phyloP scores from a whole-genome alignment of 495 filamentous ascomycete genomes.

The Lophiostoma macrostomum region DNA sequence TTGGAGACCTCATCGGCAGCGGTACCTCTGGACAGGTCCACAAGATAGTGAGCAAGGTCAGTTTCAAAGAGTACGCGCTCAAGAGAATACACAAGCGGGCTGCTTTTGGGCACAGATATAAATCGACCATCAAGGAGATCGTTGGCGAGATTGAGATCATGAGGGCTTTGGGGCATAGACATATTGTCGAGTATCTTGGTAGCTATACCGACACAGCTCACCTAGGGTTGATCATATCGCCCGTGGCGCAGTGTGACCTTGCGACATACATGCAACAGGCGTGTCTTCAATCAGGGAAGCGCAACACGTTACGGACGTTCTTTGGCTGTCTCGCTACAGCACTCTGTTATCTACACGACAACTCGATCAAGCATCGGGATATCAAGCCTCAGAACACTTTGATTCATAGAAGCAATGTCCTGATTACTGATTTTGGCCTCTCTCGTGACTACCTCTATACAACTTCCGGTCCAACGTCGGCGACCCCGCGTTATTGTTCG shows the following conservation, averaged over 20 bases:
- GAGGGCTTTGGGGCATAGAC: constrained; percentile 24
- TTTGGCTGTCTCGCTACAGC: no score
- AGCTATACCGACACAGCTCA: constrained; percentile 41
- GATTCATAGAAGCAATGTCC: no score
- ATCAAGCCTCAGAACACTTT: no score
- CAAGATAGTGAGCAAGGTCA: constrained; percentile 23
- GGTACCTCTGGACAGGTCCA: constrained; percentile 30
- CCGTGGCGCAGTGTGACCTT: constrained; percentile 40
- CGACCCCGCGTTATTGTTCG: no score
- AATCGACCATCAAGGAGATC: constrained; percentile 10
- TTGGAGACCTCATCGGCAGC: constrained; percentile 13
- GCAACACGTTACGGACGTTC: no score
- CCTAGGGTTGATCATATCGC: constrained; percentile 39
- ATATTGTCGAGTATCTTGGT: constrained; percentile 32
- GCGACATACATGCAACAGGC: constrained; percentile 14
- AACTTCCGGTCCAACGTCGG: no score
- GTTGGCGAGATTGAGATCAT: constrained; percentile 29
- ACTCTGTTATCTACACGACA: no score
- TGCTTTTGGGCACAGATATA: constrained; percentile 6
- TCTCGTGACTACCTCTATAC: no score
- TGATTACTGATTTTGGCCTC: no score
- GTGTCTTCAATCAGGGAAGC: no score
- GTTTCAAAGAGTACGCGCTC: constrained; percentile 25
- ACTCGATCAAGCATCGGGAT: no score
- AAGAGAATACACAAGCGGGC: constrained; percentile 21